phyloP scores from a whole-genome alignment of 192 early-diverging fungal species.

The Phlyctochytrium arcticum region DNA sequence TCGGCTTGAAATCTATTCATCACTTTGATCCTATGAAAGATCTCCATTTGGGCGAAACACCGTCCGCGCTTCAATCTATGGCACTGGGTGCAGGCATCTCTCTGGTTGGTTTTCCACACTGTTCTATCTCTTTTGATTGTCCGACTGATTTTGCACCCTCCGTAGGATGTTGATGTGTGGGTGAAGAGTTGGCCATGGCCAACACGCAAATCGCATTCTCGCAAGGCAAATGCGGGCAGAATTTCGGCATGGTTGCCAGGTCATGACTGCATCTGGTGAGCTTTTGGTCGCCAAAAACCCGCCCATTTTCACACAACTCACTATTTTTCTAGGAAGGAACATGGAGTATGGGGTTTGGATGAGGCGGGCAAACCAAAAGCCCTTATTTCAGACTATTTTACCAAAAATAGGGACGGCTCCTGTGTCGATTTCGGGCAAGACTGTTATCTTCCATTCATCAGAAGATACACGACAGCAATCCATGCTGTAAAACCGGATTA shows the following conservation, averaged over 20 bases:
- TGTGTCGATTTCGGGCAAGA: slow-evolving; percentile 61
- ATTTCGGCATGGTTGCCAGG: slow-evolving; percentile 61
- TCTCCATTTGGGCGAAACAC: slow-evolving; percentile 66
- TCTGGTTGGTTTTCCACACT: slow-evolving; percentile 18
- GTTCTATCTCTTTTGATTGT: background rate
- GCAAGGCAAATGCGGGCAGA: slow-evolving; percentile 54
- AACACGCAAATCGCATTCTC: slow-evolving; percentile 49
- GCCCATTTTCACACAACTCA: background rate
- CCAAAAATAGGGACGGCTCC: slow-evolving; percentile 50
- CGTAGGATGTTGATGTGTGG: slow-evolving; percentile 66
- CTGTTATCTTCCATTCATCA: slow-evolving; percentile 73
- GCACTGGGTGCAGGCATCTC: slow-evolving; percentile 69
- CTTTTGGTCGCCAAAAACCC: background rate
- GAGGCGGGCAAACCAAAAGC: slow-evolving; percentile 46
- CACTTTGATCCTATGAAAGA: slow-evolving; percentile 62
- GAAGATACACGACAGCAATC: slow-evolving; percentile 59
- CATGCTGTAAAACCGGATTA: slow-evolving; percentile 45
- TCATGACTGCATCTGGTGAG: slow-evolving; percentile 64
- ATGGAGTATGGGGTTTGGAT: slow-evolving; percentile 72
- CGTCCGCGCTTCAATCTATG: slow-evolving; percentile 71
- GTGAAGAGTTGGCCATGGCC: slow-evolving; percentile 75
- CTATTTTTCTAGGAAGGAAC: slow-evolving; percentile 41
- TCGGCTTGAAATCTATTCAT: slow-evolving; percentile 58
- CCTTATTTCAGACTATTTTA: slow-evolving; percentile 63
- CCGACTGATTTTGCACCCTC: background rate